Evolutionary conservation across 257 asterid genomes (phyloP).

Genomic region (Schizonepeta tenuifolia): DNA sequence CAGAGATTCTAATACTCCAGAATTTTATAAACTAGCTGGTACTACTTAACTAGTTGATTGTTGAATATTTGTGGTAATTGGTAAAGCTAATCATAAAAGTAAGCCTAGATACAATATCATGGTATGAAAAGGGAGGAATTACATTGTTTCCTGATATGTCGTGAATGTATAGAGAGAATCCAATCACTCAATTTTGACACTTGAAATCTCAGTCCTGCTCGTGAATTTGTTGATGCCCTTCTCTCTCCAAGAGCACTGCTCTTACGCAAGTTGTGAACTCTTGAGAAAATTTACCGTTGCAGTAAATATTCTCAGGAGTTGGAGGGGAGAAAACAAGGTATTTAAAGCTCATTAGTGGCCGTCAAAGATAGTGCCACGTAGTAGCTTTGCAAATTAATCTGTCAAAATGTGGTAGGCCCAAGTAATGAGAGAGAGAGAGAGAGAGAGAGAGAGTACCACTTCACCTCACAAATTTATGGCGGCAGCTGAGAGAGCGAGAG

Average conservation of each 20-base stretch:
- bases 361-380: not conserved
- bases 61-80: constrained; percentile 5
- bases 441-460: constrained; percentile 20
- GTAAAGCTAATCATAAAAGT: constrained; percentile 15
- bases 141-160: not conserved
- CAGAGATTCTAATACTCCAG: constrained; percentile 22
- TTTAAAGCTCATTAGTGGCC: constrained; percentile 12
- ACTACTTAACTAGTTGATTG: constrained; percentile 1
- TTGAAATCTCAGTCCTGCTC: not conserved
- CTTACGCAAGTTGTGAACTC: not conserved
- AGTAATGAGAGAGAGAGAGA: not conserved
- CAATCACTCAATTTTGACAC: not conserved
- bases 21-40: constrained; percentile 16
- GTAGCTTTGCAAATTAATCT: not conserved
- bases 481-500: constrained; percentile 27
- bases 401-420: not conserved
- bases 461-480: constrained; percentile 26
- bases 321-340: not conserved
- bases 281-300: not conserved
- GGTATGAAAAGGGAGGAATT: constrained; percentile 4
- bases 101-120: not conserved
- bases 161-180: not conserved
- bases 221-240: not conserved
- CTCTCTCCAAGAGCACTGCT: too few relatives aligned
- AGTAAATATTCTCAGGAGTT: not conserved